Evolutionary conservation across 1,139 yeast species (phyloP), one percentile per base, ranked within the genome.

Genomic region (Spencermartinsiella ligniputridi): DNA sequence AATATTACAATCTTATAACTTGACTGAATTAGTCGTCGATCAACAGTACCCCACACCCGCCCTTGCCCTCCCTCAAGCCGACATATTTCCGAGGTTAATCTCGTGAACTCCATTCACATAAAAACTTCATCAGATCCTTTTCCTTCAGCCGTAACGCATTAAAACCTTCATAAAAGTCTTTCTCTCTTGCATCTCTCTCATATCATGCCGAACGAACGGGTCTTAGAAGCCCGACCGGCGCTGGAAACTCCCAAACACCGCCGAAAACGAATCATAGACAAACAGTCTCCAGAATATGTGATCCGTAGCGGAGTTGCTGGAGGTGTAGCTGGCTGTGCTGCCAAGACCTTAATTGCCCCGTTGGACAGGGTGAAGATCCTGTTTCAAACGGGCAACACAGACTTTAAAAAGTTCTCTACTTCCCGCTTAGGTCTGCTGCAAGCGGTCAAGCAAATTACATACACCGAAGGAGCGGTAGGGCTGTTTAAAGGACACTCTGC

Each of bases 401-500:
- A 84, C 49, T 92, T 86, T 58, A 65, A 78, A 32, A 77, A 83
- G 62, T 89, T 80, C 62, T 73, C 96, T 17, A 96, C 97, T 16
- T 80, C 90, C 1, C 77, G 85, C 56, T 66, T 71, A 24, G 99
- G 98, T 2, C 70, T 92, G 43, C 73, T 80, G 47, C 69, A 71
- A 39, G 97, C 98, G 0, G 84, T 84, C 0, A 67, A 68, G 35
- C 75, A 78, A 47, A 90, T 92, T 29, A 78, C 80, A 69, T 47
- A 57, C 5, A 71, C 70, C 34, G 95, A 87, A 61, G 98, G 98
- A n/a, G 44, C 81, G 1, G 52, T 69, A 38, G 98, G 98, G 1
- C 76, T 92, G 46, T 92, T 81, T 63, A 96, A 90, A 58, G 99
- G 99, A 32, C 98, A 92, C 64, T 85, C 95, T 2, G 96, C 95